Evolutionary conservation across 768 basidiomycete genomes (phyloP).

Genomic region (Termitomyces titanicus): DNA sequence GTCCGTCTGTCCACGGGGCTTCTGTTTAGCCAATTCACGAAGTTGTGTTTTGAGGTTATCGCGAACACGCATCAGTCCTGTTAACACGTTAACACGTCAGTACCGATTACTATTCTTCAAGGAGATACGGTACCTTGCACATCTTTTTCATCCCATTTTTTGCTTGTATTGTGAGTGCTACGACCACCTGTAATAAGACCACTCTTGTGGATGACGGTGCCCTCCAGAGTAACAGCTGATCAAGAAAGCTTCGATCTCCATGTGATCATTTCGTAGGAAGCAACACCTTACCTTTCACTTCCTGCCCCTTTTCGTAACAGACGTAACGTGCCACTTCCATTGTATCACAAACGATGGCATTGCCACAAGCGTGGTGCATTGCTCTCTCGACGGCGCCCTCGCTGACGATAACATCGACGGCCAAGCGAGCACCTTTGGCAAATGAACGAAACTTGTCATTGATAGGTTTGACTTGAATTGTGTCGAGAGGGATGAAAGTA

Average conservation of each 20-base stretch:
- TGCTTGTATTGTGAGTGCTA: constrained; percentile 68
- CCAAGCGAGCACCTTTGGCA: constrained; percentile 81
- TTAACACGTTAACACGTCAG: not conserved
- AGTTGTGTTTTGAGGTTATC: constrained; percentile 73
- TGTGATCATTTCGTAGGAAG: not conserved
- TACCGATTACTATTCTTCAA: not conserved
- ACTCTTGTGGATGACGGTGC: constrained; percentile 96
- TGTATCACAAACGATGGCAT: constrained; percentile 90
- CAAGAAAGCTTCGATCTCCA: not conserved
- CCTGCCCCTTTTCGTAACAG: constrained; percentile 92
- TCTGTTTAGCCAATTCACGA: constrained; percentile 79
- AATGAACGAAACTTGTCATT: constrained; percentile 94
- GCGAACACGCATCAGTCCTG: constrained; percentile 52
- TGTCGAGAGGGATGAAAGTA: constrained; percentile 98
- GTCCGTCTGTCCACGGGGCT: constrained; percentile 80
- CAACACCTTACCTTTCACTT: constrained; percentile 82
- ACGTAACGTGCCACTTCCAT: constrained; percentile 91
- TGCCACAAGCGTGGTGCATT: constrained; percentile 96
- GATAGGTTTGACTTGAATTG: constrained; percentile 89
- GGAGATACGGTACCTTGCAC: constrained; percentile 58
- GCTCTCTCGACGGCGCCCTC: constrained; percentile 87
- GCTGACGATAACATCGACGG: constrained; percentile 81
- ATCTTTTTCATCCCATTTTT: constrained; percentile 95
- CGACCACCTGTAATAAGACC: constrained; percentile 96
- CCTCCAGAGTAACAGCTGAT: constrained; percentile 93